Evolutionary conservation across 768 basidiomycete species (phyloP).

Genomic region (Auricularia sp.): DNA sequence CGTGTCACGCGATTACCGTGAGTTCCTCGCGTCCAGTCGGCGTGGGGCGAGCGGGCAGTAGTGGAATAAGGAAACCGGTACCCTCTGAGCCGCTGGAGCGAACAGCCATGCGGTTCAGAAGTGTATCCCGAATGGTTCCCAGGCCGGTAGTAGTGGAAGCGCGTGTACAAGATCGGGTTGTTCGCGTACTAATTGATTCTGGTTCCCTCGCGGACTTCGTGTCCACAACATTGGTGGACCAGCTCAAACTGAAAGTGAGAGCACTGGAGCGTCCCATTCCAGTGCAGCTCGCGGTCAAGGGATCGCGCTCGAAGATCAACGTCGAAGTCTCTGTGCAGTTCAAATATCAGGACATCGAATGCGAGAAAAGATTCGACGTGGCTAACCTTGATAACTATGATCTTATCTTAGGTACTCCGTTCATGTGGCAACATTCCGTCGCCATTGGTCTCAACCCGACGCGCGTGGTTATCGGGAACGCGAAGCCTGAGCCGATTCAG

Average conservation of each 20-base stretch:
- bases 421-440: constrained; percentile 22
- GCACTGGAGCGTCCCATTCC: constrained; percentile 3
- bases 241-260: neutral
- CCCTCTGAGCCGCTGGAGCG: neutral
- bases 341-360: constrained; percentile 4
- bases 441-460: constrained; percentile 19
- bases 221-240: neutral
- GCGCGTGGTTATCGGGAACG: constrained; percentile 9
- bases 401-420: constrained; percentile 26
- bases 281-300: constrained; percentile 8
- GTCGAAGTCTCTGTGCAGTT: neutral
- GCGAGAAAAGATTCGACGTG: constrained; percentile 16
- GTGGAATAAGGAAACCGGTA: neutral
- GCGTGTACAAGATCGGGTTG: neutral
- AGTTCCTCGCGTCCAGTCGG: no score
- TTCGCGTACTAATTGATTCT: neutral
- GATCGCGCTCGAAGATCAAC: constrained; percentile 6
- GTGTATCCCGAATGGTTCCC: neutral
- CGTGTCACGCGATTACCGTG: no score
- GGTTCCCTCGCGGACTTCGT: neutral
- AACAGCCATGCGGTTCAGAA: neutral
- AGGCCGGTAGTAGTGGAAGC: neutral
- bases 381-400: constrained; percentile 29
- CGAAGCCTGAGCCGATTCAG: neutral
- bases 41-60: no score